phyloP scores from a whole-genome alignment of 2,329 filamentous ascomycete genomes.

The Monilinia laxa region DNA sequence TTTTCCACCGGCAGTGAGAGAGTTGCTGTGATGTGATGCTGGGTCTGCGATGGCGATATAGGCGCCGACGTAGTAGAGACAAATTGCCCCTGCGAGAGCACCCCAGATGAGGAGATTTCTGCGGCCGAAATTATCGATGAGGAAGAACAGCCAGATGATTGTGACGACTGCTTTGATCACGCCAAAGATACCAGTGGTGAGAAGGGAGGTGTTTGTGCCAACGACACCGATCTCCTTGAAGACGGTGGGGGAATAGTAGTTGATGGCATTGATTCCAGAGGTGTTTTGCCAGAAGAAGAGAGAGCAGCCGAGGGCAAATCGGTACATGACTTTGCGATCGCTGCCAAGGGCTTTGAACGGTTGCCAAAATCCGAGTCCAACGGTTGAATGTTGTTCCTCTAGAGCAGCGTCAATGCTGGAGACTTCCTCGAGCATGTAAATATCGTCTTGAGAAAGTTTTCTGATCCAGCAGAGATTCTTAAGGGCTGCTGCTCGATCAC shows the following conservation, averaged over 20 bases:
- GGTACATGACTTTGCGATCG: slow-evolving; percentile 45
- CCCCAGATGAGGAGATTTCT: slow-evolving; percentile 45
- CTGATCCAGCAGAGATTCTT: slow-evolving; percentile 62
- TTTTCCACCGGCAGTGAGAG: slow-evolving; percentile 46
- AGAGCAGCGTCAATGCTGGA: slow-evolving; percentile 68
- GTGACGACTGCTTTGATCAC: slow-evolving; percentile 32
- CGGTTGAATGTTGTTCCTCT: slow-evolving; percentile 59
- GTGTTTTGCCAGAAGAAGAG: slow-evolving; percentile 44
- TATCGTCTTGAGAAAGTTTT: slow-evolving; percentile 54
- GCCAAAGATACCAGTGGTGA: slow-evolving; percentile 35
- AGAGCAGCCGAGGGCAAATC: slow-evolving; percentile 70
- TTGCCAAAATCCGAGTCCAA: slow-evolving; percentile 74
- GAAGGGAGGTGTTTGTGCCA: slow-evolving; percentile 30
- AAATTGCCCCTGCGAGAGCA: slow-evolving; percentile 26
- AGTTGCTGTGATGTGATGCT: slow-evolving; percentile 37
- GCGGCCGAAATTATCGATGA: slow-evolving; percentile 59
- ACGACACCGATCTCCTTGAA: slow-evolving; percentile 33
- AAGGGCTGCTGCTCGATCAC: slow-evolving; percentile 25
- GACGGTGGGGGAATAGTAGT: slow-evolving; percentile 35
- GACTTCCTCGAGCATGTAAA: slow-evolving; percentile 73
- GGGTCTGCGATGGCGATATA: slow-evolving; percentile 42
- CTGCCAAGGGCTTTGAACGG: slow-evolving; percentile 50
- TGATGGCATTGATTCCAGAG: slow-evolving; percentile 35
- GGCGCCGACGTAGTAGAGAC: slow-evolving; percentile 35
- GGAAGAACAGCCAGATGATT: slow-evolving; percentile 52